Evolutionary conservation across 352 stramenopile species (phyloP), one percentile per base, ranked within the genome.

Genomic region (Pelagophyceae sp.): DNA sequence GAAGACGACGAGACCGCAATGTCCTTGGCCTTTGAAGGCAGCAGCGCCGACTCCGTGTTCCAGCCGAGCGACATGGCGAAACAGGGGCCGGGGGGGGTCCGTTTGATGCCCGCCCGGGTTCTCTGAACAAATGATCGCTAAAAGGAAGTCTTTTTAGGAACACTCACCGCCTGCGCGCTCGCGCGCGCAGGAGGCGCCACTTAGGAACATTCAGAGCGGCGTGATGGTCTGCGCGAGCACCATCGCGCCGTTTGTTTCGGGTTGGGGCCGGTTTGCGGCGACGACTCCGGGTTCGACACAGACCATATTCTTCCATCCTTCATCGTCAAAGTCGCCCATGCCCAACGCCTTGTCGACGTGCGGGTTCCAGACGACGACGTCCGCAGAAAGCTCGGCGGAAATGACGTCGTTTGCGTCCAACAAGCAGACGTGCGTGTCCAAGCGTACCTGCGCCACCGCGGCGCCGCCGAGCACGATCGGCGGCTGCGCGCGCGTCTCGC

Each of bases 351-450:
- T 98, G 65, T 93, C 88, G 58, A 90, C 84, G 85, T 92, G 94
- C 51, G 94, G 95, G 88, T 97, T 97, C 92, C 92, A 97, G 38
- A 97, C 89, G 25, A 97, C 92, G n/a, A 88, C 87, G 76, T 95
- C 90, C 67, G 67, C 23, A 0, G 31, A 5, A 37, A 74, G 25
- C 2, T 71, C 61, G 3, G 61, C 61, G 1, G 61, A 40, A 15
- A 71, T 40, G 72, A 82, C 90, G 33, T 61, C 64, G 6, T 70
- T 75, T 1, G 38, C 27, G 38, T 51, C 72, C 0, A 67, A 19
- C 45, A 64, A 6, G 20, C 19, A 11, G 54, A 37, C 81, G 69
- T 86, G 86, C 45, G 86, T 72, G 33, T 81, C 76, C 25, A 84
- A 81, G 38, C 85, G 84, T 71, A 92, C 88, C 75, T 85, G 87